Conservation (phyloP, 192 early-diverging fungal species). For the Coemansia sp. region DNA sequence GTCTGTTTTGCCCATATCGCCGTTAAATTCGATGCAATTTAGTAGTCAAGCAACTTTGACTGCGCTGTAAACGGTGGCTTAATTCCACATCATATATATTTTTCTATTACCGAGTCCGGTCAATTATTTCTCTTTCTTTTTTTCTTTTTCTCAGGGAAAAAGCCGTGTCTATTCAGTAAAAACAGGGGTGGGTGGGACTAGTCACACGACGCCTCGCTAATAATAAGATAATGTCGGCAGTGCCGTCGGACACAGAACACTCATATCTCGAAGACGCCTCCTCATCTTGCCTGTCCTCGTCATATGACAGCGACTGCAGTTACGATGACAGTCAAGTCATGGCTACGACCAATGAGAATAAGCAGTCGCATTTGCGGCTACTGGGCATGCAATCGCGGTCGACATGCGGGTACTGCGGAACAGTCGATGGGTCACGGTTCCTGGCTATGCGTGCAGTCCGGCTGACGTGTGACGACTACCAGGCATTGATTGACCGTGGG, state of each 20-base stretch:
- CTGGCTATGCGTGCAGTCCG: background rate
- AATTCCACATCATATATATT: background rate
- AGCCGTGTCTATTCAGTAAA: too few species aligned
- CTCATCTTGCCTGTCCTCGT: background rate
- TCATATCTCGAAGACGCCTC: slow-evolving; percentile 1
- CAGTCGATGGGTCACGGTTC: slow-evolving; percentile 7
- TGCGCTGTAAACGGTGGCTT: background rate
- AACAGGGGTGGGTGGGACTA: too few species aligned
- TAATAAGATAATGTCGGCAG: background rate
- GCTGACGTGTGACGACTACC: slow-evolving; percentile 44
- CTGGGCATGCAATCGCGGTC: slow-evolving; percentile 34
- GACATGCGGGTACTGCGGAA: slow-evolving; percentile 43
- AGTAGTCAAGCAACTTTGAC: background rate
- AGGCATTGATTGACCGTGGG: slow-evolving; percentile 46
- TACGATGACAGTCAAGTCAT: background rate
- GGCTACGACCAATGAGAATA: background rate
- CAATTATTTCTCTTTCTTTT: background rate
- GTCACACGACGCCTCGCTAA: background rate
- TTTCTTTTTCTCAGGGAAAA: background rate
- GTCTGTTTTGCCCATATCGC: background rate
- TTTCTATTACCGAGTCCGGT: background rate
- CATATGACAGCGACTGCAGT: background rate
- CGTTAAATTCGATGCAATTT: background rate
- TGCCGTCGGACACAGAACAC: background rate
- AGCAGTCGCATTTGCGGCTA: slow-evolving; percentile 12